phyloP scores from a whole-genome alignment of 352 stramenopile genomes.

The Phytopythium ostracodes region DNA sequence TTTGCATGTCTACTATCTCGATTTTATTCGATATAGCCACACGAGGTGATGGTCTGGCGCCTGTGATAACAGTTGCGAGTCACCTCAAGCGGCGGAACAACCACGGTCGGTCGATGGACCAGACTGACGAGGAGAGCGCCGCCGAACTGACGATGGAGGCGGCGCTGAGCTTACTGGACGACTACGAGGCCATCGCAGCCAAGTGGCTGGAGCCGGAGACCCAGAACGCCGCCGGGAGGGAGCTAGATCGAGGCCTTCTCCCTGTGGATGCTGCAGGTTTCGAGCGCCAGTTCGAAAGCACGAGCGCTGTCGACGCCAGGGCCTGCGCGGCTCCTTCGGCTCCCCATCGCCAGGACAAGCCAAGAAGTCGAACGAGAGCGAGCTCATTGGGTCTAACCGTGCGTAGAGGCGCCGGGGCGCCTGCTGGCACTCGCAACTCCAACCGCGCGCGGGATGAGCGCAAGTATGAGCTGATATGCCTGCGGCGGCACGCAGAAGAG shows the following conservation, averaged over 20 bases:
- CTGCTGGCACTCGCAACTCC: background rate
- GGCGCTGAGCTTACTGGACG: slow-evolving; percentile 4
- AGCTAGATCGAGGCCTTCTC: background rate
- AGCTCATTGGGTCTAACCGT: background rate
- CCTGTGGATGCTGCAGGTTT: background rate
- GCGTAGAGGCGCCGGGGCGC: background rate
- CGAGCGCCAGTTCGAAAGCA: too few species aligned
- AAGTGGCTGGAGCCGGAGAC: background rate
- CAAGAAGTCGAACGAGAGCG: too few species aligned
- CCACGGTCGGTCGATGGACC: background rate
- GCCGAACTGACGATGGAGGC: background rate
- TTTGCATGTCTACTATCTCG: too few species aligned
- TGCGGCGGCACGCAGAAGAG: slow-evolving; percentile 4
- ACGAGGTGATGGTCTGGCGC: too few species aligned
- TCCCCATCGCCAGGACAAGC: background rate
- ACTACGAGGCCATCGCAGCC: background rate
- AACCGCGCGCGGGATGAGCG: slow-evolving; percentile 9
- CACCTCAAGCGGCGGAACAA: background rate
- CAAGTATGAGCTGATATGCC: slow-evolving; percentile 6
- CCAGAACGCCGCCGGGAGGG: background rate
- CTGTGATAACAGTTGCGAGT: too few species aligned
- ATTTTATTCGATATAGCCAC: too few species aligned
- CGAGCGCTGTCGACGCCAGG: too few species aligned
- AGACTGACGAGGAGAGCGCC: background rate
- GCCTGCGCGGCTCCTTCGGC: background rate